These are phyloP conservation scores for Cryptococcus sp. DNA, from an alignment of 1,284 basidiomycete species.

Conservation along the genomic window DNA sequence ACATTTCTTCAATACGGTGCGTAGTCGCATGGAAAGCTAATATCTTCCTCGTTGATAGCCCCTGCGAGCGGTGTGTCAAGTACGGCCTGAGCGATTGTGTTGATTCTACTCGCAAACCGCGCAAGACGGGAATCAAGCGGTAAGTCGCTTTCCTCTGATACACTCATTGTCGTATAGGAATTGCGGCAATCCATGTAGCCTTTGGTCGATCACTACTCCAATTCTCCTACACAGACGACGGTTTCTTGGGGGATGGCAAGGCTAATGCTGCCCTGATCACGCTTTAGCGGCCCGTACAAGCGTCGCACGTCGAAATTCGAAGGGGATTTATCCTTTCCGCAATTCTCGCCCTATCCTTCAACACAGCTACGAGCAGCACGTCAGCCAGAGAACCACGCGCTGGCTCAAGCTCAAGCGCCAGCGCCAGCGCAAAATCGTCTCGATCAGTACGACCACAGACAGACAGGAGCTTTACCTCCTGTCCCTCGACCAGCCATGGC, in stretches of 20 bases:
- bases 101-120: slow-evolving; percentile 43
- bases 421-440: not conserved
- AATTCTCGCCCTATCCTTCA: too few species aligned
- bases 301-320: slow-evolving; percentile 20
- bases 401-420: too few species aligned
- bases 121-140: slow-evolving; percentile 47
- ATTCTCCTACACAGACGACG: too few species aligned
- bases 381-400: too few species aligned
- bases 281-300: slow-evolving; percentile 31
- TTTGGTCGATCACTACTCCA: not conserved
- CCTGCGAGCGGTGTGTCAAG: slow-evolving; percentile 46
- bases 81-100: slow-evolving; percentile 41
- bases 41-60: slow-evolving; percentile 18
- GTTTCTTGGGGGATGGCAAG: too few species aligned
- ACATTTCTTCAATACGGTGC: not conserved
- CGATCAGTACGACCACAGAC: not conserved
- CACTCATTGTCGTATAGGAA: slow-evolving; percentile 1
- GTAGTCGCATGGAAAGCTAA: not conserved
- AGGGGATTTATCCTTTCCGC: too few species aligned
- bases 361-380: too few species aligned
- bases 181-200: not conserved
- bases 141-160: slow-evolving; percentile 10
- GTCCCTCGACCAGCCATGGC: too few species aligned
- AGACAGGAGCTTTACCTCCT: not conserved
- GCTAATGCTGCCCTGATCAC: too few species aligned